A percentile compares a stretch with the other conserved stretches of the same genome.
Evolutionary conservation across 2,329 filamentous ascomycete species (phyloP).

Genomic region (Botrytis pseudocinerea): DNA sequence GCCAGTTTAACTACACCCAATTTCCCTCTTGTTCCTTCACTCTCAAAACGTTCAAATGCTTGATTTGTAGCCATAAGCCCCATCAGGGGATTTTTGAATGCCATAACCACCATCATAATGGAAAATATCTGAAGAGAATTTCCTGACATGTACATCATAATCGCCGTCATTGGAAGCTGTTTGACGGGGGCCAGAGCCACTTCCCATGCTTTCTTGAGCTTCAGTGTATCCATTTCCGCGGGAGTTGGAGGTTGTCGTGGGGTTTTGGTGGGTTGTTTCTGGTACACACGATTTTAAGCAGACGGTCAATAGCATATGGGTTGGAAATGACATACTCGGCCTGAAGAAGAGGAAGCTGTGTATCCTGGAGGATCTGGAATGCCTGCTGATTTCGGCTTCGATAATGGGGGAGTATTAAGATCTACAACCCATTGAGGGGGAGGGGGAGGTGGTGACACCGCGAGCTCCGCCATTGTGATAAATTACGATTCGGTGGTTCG

Average conservation of each 20-base stretch:
- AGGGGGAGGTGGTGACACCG: conserved; percentile 43
- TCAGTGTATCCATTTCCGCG: conserved; percentile 90
- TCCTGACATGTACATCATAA: conserved; percentile 99
- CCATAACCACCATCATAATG: conserved; percentile 99
- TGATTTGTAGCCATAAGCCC: conserved; percentile 80
- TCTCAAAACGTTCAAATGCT: conserved; percentile 90
- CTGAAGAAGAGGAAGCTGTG: conserved; percentile 52
- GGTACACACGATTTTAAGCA: conserved; percentile 14
- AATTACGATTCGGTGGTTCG: neutral
- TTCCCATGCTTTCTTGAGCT: conserved; percentile 99
- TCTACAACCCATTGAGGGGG: conserved; percentile 82
- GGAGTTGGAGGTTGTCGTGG: conserved; percentile 67
- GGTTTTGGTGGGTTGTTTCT: conserved; percentile 45
- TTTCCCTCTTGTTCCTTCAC: conserved; percentile 70
- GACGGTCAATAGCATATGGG: neutral
- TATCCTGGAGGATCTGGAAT: conserved; percentile 88
- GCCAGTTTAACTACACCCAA: conserved; percentile 82
- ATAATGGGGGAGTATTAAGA: conserved; percentile 67
- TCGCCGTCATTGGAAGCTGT: conserved; percentile 93
- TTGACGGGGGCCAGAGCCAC: conserved; percentile 91
- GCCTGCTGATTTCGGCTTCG: conserved; percentile 63
- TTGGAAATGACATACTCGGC: conserved; percentile 52
- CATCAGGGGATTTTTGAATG: conserved; percentile 93
- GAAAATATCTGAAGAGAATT: conserved; percentile 98
- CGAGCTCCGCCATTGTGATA: conserved; percentile 11